Evolutionary conservation across 768 basidiomycete species (phyloP).

Genomic region (Lactifluus echinatus): DNA sequence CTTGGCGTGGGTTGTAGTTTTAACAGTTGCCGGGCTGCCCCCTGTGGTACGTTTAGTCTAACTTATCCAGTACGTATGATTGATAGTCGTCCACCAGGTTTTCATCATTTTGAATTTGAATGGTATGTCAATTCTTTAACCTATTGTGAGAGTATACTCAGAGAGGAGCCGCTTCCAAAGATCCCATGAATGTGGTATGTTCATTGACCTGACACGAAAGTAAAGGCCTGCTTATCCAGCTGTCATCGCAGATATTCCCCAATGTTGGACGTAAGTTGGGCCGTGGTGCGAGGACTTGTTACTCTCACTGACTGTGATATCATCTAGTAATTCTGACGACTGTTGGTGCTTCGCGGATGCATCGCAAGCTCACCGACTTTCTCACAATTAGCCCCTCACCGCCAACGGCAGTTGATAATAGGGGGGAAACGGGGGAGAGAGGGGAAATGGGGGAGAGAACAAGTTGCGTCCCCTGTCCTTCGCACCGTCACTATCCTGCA

Average conservation of each 20-base stretch:
- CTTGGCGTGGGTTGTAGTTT: not conserved
- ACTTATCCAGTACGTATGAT: not conserved
- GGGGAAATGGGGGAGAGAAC: not conserved
- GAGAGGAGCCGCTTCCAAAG: not conserved
- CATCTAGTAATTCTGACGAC: not conserved
- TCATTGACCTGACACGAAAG: not conserved
- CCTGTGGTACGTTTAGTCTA: not conserved
- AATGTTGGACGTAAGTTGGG: not conserved
- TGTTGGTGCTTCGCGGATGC: not conserved
- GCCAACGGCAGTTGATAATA: not conserved
- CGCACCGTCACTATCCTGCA: not conserved
- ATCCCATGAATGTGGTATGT: not conserved
- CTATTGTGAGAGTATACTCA: not conserved
- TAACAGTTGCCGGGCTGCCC: not conserved
- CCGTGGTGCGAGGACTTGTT: not conserved
- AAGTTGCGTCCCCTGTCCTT: not conserved
- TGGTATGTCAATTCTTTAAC: not conserved
- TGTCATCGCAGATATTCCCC: not conserved
- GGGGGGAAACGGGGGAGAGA: not conserved
- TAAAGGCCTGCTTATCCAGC: not conserved
- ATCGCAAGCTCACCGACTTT: not conserved
- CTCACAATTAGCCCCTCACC: not conserved
- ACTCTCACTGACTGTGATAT: not conserved
- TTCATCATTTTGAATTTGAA: slow-evolving; percentile 1
- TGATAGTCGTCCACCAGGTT: not conserved